Percentiles rank a stretch among this genome's conserved stretches.
Evolutionary conservation across 2,329 filamentous ascomycete species (phyloP).

Genomic region (Alternaria tenuissima): DNA sequence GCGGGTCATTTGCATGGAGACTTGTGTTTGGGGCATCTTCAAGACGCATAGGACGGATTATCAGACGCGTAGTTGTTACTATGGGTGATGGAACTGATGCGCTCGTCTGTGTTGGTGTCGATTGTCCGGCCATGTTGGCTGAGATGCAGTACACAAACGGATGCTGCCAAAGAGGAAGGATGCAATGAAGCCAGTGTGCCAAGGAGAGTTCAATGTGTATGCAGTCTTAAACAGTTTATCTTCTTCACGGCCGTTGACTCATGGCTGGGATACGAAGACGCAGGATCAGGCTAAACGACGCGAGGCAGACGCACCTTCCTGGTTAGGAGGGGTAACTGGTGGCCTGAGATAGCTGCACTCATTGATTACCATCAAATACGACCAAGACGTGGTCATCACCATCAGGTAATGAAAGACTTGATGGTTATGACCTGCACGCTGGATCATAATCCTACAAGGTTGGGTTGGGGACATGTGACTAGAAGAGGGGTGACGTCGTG

Average conservation of each 20-base stretch:
- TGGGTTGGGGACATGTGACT: not conserved
- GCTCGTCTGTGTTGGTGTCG: conserved; percentile 25
- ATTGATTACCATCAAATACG: not conserved
- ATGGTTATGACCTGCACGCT: not conserved
- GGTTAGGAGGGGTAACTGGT: conserved; percentile 11
- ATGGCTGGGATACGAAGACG: not conserved
- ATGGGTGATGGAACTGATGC: conserved; percentile 40
- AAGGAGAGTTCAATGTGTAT: not conserved
- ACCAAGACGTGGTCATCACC: not conserved
- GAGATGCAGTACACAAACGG: not conserved
- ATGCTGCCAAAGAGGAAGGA: not conserved
- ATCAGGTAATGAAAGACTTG: not conserved
- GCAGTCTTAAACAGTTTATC: not conserved
- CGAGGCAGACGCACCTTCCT: conserved; percentile 16
- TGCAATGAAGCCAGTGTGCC: not conserved
- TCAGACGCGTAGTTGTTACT: conserved; percentile 36
- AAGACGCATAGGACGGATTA: conserved; percentile 43
- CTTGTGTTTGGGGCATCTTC: conserved; percentile 40
- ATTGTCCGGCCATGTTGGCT: conserved; percentile 26
- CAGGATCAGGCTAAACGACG: not conserved
- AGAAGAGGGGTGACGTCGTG: conserved; percentile 22
- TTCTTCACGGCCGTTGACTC: not conserved
- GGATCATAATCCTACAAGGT: not conserved
- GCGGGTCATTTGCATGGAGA: conserved; percentile 40
- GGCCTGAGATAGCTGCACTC: conserved; percentile 2